Percentiles rank a stretch among this genome's conserved stretches.
Conservation (phyloP, 495 filamentous ascomycete genomes). For the Neurospora sp. region DNA sequence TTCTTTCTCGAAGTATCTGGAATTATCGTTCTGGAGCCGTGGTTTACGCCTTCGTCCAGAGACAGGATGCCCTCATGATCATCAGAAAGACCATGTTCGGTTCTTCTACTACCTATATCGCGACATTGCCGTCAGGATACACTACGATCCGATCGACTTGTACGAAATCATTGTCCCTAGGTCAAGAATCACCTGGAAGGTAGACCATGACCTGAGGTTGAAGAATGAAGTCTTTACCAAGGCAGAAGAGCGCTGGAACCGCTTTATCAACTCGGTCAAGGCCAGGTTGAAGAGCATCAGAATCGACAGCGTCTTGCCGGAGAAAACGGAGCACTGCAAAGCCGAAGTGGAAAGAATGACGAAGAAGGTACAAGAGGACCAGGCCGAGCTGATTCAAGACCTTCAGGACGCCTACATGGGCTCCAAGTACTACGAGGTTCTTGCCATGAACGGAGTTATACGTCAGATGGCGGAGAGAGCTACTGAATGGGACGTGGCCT, state of each 20-base stretch:
- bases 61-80: constrained; percentile 77
- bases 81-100: constrained; percentile 81
- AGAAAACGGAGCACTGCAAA: constrained; percentile 71
- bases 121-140: constrained; percentile 66
- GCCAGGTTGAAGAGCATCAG: constrained; percentile 77
- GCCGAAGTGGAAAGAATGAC: constrained; percentile 66
- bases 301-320: constrained; percentile 77
- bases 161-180: constrained; percentile 94
- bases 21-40: constrained; percentile 90
- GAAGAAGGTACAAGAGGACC: constrained; percentile 72
- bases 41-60: constrained; percentile 69
- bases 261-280: constrained; percentile 81
- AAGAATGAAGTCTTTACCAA: constrained; percentile 85
- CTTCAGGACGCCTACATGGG: constrained; percentile 84
- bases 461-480: constrained; percentile 87
- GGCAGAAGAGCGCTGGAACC: constrained; percentile 67
- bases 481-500: constrained; percentile 83
- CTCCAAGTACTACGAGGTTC: constrained; percentile 92
- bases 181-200: constrained; percentile 88
- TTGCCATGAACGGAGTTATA: constrained; percentile 80
- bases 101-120: constrained; percentile 81
- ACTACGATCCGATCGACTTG: constrained; percentile 83
- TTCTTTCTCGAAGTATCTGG: constrained; percentile 94
- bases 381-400: constrained; percentile 57
- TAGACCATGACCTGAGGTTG: constrained; percentile 79